Base-by-base conservation (phyloP, 2,329 filamentous ascomycete species). In the Chaetomium sp. region DNA sequence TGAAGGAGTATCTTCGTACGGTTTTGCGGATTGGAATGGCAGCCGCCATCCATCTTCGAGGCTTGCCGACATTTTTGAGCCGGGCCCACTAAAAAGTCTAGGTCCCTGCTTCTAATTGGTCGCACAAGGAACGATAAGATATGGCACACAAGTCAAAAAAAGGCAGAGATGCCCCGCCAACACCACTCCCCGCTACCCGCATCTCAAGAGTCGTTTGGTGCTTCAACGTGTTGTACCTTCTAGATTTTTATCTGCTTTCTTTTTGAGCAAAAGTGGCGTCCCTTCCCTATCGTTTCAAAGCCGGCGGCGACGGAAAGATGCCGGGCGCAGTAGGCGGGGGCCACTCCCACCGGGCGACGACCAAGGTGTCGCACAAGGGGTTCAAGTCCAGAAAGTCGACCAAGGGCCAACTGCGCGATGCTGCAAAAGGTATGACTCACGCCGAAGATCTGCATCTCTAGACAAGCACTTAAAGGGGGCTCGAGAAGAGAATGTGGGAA, bases 321-420 rank as follows among this genome's bases (percentile, higher is more conserved):
- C 88, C 91, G 74, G 85, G 87, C 78, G 82, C 84, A 66, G 83
- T 86, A 74, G 80, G 81, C 76, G 63, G 58, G n/a, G 83, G 81
- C 71, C 92, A 98, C 78, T 93, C 94, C 75, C 95, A 99, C 78
- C 87, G 94, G 77, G 91, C 91, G 74, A 97, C 93, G 65, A 97
- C 93, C 61, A 99, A 98, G 83, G 82, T 87, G 73, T 80, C 85
- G 70, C 88, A 97, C 80, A 99, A 99, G 82, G 77, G 89, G 29
- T 99, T 93, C 84, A 99, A 99, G 80, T 92, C 92, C 65, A 89
- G 89, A 76, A 93, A 97, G 81, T 87, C 93, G 49, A 92, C 91
- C 67, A 98, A 98, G 78, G 88, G 91, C 74, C 86, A 92, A 64
- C 78, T 97, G 74, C 92, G 95, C 76, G 92, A 97, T 69, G 83